Evolutionary conservation across 2,329 filamentous ascomycete genomes (phyloP), one percentile per base, ranked within the genome.

Genomic region (Fonsecaea multimorphosa): DNA sequence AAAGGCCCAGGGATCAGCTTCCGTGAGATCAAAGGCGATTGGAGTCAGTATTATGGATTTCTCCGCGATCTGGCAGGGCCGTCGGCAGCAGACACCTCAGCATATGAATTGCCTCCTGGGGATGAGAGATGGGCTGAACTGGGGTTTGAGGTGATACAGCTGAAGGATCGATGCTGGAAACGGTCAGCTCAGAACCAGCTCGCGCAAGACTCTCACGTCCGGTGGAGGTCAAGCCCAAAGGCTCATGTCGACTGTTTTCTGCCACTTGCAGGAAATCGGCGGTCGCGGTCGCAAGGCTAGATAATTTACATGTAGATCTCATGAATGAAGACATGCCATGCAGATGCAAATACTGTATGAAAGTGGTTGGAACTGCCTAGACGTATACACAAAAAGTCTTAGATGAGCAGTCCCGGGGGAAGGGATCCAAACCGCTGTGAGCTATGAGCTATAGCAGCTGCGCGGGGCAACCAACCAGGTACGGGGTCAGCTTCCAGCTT

Each of bases 61-160:
- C 71, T 83, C 12, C 74, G 80, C 0, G 66, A 68, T 3, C 73
- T 83, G 32, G 81, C 81, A 0, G 81, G 81, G 0, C 76, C 81
- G 4, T 80, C 81, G 1, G 73, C 70, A 0, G 69, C 74, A 7
- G 78, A 76, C 0, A 75, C 75, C 3, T 77, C 76, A 0, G 81
- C 80, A 0, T 76, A 81, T 5, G 71, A 72, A 12, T 68, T 84
- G 31, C 81, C 81, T 12, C 32, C 32, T 34, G 55, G 59, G 59
- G 44, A 53, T 6, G 44, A 54, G 12, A 38, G 29, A 46, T 55
- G 58, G 51, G 49, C 44, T 52, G 57, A 60, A 22, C 38, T 52
- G 49, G 58, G 53, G 29, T 40, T 40, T 24, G 32, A 19, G 2
- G 54, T 57, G 54, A 57, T 57, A 32, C 32, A 57, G 54, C 54